A percentile compares a stretch with the other conserved stretches of the same genome.
Evolutionary conservation across 495 filamentous ascomycete genomes (phyloP).

Genomic region (Aspergillus campestris): DNA sequence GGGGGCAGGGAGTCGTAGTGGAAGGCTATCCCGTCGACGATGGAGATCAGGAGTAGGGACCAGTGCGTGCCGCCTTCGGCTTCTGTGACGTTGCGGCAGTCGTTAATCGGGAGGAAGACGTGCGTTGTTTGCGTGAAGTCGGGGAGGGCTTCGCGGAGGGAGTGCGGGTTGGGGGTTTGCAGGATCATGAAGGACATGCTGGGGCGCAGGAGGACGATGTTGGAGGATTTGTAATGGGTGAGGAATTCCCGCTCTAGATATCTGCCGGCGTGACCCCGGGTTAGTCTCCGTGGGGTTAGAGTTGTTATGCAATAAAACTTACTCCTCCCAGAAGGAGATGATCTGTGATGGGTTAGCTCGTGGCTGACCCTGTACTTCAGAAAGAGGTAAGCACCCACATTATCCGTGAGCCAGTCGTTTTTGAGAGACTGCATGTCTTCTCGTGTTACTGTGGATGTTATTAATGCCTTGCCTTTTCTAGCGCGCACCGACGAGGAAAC

Average conservation of each 20-base stretch:
- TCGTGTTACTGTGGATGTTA: conserved; percentile 49
- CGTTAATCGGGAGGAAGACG: conserved; percentile 95
- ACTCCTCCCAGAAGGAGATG: conserved; percentile 98
- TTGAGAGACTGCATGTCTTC: conserved; percentile 84
- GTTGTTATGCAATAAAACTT: conserved; percentile 24
- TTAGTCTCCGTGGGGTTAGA: conserved; percentile 3
- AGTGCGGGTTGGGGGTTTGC: conserved; percentile 66
- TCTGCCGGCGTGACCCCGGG: conserved; percentile 31
- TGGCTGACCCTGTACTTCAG: background rate
- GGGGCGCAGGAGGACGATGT: conserved; percentile 87
- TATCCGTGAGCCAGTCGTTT: conserved; percentile 97
- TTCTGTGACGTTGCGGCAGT: conserved; percentile 62
- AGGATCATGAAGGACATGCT: conserved; percentile 92
- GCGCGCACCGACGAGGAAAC: background rate
- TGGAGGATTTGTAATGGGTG: conserved; percentile 59
- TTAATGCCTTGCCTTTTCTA: background rate
- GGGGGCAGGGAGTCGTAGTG: conserved; percentile 90
- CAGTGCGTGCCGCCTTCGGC: conserved; percentile 91
- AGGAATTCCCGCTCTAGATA: conserved; percentile 88
- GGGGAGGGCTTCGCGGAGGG: conserved; percentile 46
- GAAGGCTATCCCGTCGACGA: conserved; percentile 85
- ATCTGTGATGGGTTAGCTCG: conserved; percentile 24
- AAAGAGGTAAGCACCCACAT: conserved; percentile 48
- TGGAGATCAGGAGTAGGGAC: conserved; percentile 84
- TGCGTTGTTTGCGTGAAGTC: conserved; percentile 78